Evolutionary conservation across 495 filamentous ascomycete species (phyloP).

Genomic region (Neurospora discreta): DNA sequence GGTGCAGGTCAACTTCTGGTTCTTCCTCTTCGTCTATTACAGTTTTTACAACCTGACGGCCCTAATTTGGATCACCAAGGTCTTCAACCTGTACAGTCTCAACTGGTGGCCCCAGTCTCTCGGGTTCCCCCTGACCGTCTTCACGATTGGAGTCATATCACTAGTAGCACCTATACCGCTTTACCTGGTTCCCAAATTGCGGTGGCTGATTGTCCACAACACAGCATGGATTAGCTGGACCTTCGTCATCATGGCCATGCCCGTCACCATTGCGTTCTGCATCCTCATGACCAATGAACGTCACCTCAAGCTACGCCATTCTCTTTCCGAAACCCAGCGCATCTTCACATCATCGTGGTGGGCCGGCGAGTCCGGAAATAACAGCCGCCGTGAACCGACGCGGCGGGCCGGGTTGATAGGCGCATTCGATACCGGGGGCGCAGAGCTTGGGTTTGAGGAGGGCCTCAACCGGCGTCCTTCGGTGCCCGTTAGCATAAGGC

Average conservation of each 20-base stretch:
- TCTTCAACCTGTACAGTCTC: slow-evolving; percentile 56
- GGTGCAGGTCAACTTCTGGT: slow-evolving; percentile 56
- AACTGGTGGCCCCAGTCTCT: slow-evolving; percentile 53
- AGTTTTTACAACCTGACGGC: slow-evolving; percentile 53
- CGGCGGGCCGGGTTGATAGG: slow-evolving; percentile 11
- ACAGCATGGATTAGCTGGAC: slow-evolving; percentile 54
- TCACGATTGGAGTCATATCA: slow-evolving; percentile 42
- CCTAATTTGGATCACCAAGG: slow-evolving; percentile 55
- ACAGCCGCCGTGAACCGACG: slow-evolving; percentile 22
- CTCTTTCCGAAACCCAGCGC: slow-evolving; percentile 49
- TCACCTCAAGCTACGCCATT: slow-evolving; percentile 41
- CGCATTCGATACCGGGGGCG: slow-evolving; percentile 8
- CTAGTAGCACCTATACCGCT: slow-evolving; percentile 44
- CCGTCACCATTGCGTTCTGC: slow-evolving; percentile 46
- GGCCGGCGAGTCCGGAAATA: slow-evolving; percentile 38
- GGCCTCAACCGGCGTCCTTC: slow-evolving; percentile 9
- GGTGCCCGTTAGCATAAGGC: slow-evolving; percentile 27
- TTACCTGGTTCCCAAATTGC: slow-evolving; percentile 38
- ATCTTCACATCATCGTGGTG: slow-evolving; percentile 53
- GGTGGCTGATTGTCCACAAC: slow-evolving; percentile 43
- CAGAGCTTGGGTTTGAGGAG: slow-evolving; percentile 15
- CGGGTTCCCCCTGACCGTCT: slow-evolving; percentile 47
- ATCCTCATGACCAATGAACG: slow-evolving; percentile 49
- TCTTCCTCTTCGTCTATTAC: slow-evolving; percentile 55
- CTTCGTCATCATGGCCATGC: slow-evolving; percentile 53